phyloP scores from a whole-genome alignment of 768 basidiomycete species.

The Russula sp. region DNA sequence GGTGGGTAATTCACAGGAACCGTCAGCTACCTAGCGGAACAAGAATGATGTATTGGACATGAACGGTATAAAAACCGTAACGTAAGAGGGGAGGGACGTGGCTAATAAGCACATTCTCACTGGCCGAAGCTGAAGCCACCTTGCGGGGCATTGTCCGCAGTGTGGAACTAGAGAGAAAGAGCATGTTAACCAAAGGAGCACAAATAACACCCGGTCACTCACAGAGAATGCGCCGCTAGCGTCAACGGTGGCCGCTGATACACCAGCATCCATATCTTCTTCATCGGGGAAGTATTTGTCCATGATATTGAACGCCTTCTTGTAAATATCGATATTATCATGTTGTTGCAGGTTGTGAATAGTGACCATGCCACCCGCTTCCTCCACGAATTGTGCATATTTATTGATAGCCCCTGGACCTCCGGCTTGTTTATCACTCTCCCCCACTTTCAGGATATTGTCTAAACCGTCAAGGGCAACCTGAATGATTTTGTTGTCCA shows the following conservation, averaged over 20 bases:
- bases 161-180: conserved; percentile 54
- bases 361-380: conserved; percentile 97
- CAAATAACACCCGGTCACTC: conserved; percentile 27
- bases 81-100: not conserved
- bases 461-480: conserved; percentile 97
- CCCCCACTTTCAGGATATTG: conserved; percentile 96
- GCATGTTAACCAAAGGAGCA: not conserved
- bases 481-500: conserved; percentile 99
- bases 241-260: conserved; percentile 69
- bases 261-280: conserved; percentile 82
- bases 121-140: conserved; percentile 95
- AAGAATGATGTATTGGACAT: conserved; percentile 15
- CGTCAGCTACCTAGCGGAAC: conserved; percentile 9
- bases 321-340: conserved; percentile 99
- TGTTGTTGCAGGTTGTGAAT: conserved; percentile 99
- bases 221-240: conserved; percentile 69
- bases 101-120: conserved; percentile 30
- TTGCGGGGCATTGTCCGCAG: conserved; percentile 73
- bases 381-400: conserved; percentile 92
- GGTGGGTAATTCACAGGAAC: conserved; percentile 16
- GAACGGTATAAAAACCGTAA: conserved; percentile 7
- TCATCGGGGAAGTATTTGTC: conserved; percentile 98
- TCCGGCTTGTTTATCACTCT: conserved; percentile 79
- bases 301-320: conserved; percentile 99
- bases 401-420: conserved; percentile 84